Base-by-base conservation (phyloP, 768 basidiomycete genomes). In the Lepiota venenata region DNA sequence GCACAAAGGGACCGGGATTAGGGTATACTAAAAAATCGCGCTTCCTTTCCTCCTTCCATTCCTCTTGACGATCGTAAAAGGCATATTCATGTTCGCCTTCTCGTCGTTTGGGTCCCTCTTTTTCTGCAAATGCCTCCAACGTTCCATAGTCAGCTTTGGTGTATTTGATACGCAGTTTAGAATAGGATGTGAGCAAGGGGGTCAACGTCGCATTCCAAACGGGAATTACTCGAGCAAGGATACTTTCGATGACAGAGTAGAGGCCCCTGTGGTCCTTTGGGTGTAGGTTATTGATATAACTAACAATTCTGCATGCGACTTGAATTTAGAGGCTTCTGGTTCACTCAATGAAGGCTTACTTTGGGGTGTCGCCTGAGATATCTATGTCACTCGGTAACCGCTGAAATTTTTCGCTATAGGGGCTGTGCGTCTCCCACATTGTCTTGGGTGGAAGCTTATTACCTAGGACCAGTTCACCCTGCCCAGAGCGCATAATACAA, bases 231-330 rank as follows among this genome's bases (percentile, higher is more conserved):
- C 35, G 32, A 2, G 47, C 56, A 44, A 69, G 61, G 42, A 67
- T 42, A n/a, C 56, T 27, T 37, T 66, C 59, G 16, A 70, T 56
- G 36, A 59, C 41, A 18, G 27, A n/a, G 55, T 63, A 61, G 15
- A 70, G 58, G 29, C 53, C 18, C 42, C 16, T 20, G 45, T 54
- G 47, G 7, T 41, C 21, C n/a, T 48, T 39, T n/a, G 69, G 71
- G 56, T 70, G 61, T 11, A 73, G 59, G 36, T 70, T 71, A 55
- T 73, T 72, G 62, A 73, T 72, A 53, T 74, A 73, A 12, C 64
- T 63, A 14, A 56, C 52, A 12, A 61, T 63, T 42, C 62, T 63
- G 18, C 14, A 7, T 2, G n/a, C n/a, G n/a, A n/a, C n/a, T n/a
- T n/a, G n/a, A n/a, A n/a, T n/a, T n/a, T n/a, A n/a, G n/a, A n/a